phyloP scores from a whole-genome alignment of 2,329 filamentous ascomycete genomes.

The Anisogramma anomala region DNA sequence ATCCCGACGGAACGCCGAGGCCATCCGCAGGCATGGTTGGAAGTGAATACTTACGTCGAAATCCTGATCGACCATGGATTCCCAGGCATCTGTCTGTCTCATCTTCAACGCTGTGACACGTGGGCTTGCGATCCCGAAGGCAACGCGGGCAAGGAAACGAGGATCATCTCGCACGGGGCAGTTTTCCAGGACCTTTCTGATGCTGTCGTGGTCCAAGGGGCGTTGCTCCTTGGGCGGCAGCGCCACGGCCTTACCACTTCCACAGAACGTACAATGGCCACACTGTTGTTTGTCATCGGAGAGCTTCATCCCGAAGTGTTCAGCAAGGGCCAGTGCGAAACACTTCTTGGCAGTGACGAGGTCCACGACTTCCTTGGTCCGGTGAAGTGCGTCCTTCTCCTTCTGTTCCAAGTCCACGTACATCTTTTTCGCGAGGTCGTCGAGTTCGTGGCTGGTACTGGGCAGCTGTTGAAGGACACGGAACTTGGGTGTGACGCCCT shows the following conservation, averaged over 20 bases:
- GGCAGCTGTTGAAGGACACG: conserved; percentile 38
- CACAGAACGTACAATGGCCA: conserved; percentile 43
- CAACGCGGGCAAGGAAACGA: conserved; percentile 45
- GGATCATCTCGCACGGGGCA: conserved; percentile 43
- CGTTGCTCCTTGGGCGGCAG: conserved; percentile 29
- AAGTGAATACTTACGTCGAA: conserved; percentile 32
- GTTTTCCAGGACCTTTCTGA: conserved; percentile 31
- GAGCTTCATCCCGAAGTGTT: conserved; percentile 46
- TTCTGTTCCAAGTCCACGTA: conserved; percentile 38
- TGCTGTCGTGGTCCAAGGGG: conserved; percentile 27
- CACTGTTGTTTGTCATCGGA: conserved; percentile 33
- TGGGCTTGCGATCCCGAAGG: conserved; percentile 51
- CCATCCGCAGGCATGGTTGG: not conserved
- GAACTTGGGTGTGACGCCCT: conserved; percentile 43
- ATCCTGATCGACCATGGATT: conserved; percentile 41
- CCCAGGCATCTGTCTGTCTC: conserved; percentile 33
- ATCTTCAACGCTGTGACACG: conserved; percentile 38
- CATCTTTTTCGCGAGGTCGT: conserved; percentile 33
- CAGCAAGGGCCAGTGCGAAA: conserved; percentile 39
- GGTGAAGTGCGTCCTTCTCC: conserved; percentile 41
- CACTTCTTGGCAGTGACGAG: conserved; percentile 42
- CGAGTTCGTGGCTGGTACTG: conserved; percentile 27
- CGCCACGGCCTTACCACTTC: conserved; percentile 26
- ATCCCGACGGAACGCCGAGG: not conserved
- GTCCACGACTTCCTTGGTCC: conserved; percentile 38